These are phyloP conservation scores for Lodderomyces parapsilosis DNA, from an alignment of 1,139 yeast genomes.

Conservation along the genomic window DNA sequence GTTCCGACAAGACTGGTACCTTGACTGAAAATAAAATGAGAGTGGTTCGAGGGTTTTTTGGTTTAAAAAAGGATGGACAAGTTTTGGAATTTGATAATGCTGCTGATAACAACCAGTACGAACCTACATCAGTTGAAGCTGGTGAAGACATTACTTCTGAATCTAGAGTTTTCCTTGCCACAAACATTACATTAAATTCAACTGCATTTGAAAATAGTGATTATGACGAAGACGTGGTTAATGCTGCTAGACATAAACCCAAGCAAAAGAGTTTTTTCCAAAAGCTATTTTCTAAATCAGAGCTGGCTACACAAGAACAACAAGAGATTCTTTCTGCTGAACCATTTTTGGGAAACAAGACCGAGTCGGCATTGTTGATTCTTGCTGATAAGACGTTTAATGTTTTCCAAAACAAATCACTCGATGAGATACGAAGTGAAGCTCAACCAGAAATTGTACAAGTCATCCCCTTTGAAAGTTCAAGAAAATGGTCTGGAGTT, in stretches of 20 bases:
- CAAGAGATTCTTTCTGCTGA: conserved; percentile 31
- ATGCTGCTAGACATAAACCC: conserved; percentile 30
- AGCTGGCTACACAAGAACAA: conserved; percentile 15
- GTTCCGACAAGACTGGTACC: conserved; percentile 98
- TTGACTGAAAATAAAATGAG: conserved; percentile 91
- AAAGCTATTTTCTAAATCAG: conserved; percentile 16
- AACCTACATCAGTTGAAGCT: conserved; percentile 33
- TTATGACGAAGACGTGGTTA: conserved; percentile 37
- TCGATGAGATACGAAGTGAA: conserved; percentile 41
- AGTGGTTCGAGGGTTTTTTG: conserved; percentile 73
- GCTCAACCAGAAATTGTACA: conserved; percentile 52
- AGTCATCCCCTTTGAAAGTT: conserved; percentile 86
- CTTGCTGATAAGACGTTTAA: conserved; percentile 62
- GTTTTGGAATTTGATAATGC: conserved; percentile 45
- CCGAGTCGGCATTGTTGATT: conserved; percentile 83
- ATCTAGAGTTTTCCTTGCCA: conserved; percentile 40
- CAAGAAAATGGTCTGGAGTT: conserved; percentile 90
- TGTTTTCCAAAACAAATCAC: conserved; percentile 34
- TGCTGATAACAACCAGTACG: conserved; percentile 17
- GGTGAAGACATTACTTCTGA: conserved; percentile 28
- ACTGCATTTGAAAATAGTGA: conserved; percentile 79
- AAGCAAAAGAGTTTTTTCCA: conserved; percentile 24
- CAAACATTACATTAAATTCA: conserved; percentile 75
- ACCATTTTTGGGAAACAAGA: conserved; percentile 85
- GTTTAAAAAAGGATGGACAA: conserved; percentile 22